Evolutionary conservation across 139 green algal genomes (phyloP), one percentile per base, ranked within the genome.

Genomic region (Chlorella sp.): DNA sequence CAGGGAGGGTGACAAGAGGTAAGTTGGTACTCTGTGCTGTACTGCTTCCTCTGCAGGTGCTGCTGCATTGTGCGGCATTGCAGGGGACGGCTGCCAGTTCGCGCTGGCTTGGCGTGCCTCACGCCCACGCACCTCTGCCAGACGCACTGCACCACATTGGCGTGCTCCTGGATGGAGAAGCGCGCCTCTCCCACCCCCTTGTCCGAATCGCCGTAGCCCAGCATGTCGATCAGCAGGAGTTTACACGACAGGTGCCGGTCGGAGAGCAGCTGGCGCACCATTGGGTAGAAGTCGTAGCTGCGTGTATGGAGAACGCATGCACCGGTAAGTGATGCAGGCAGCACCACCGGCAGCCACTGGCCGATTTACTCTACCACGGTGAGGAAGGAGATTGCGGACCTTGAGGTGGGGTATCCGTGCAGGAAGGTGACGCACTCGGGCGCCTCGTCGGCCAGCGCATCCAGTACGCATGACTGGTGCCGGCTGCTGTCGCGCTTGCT

Each of bases 171-270:
- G 55, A 64, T 64, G 17, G 55, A 64, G 55, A 64, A 64, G 55
- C 55, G 55, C 24, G 55, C 55, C 55, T 64, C 55, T 27, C 55
- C 55, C 55, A 64, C 55, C 55, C 55, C 55, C 24, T 64, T 64
- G 24, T 64, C 55, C 14, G 14, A 31, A 20, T 64, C 55, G 4
- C 55, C 55, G 27, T 64, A 64, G 55, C 55, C 55, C 20, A 29
- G 55, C 55, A 64, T 27, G 55, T 64, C 55, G 22, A 64, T 30
- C 20, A 64, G 55, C 55, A 64, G 55, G 4, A 64, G 24, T 4
- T 20, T 10, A 10, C 4, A 4, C 4, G 14, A 20, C 55, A 64
- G 55, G 14, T 27, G 22, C 20, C 24, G 20, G 55, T 29, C 24
- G 14, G 22, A 20, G 22, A 27, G 55, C 55, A 64, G 24, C 20